These are phyloP conservation scores for Sechiopsis laciniata DNA, from an alignment of 306 rosid genomes.

Conservation along the genomic window DNA sequence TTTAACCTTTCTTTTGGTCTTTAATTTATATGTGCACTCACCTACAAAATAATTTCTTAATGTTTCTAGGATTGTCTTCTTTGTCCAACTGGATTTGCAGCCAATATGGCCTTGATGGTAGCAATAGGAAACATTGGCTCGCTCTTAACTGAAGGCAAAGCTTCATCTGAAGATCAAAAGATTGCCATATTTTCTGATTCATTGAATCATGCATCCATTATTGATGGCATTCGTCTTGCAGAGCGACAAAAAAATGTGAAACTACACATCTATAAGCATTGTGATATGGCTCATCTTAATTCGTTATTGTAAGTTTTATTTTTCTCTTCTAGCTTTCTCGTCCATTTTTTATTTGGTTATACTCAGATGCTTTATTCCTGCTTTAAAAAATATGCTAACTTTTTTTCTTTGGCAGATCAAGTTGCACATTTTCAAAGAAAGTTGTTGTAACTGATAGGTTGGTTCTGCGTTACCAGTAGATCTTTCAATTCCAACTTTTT, in stretches of 20 bases:
- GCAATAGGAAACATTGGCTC: slow-evolving; percentile 72
- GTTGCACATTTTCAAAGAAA: slow-evolving; percentile 62
- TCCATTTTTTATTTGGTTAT: slow-evolving; percentile 9
- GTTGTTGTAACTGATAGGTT: slow-evolving; percentile 90
- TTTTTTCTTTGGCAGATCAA: slow-evolving; percentile 50
- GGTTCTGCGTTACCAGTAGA: slow-evolving; percentile 22
- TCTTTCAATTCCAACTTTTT: neutral
- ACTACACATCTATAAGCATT: slow-evolving; percentile 73
- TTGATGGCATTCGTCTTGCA: slow-evolving; percentile 89
- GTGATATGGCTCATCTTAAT: slow-evolving; percentile 85
- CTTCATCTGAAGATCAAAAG: slow-evolving; percentile 51
- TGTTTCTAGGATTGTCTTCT: slow-evolving; percentile 95
- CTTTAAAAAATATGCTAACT: slow-evolving; percentile 1
- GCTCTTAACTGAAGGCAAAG: slow-evolving; percentile 51
- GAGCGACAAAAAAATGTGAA: slow-evolving; percentile 61
- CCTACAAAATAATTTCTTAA: slow-evolving; percentile 17
- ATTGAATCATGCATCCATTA: slow-evolving; percentile 84
- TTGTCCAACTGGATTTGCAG: slow-evolving; percentile 98
- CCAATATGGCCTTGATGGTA: slow-evolving; percentile 94
- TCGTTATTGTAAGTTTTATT: slow-evolving; percentile 58
- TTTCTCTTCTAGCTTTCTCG: slow-evolving; percentile 28
- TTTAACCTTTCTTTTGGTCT: neutral
- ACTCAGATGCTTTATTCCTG: slow-evolving; percentile 15
- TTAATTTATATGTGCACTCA: slow-evolving; percentile 4
- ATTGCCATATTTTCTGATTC: slow-evolving; percentile 85